Evolutionary conservation across 148 eudicot genomes (phyloP).

Genomic region (Rhododendron simsii): DNA sequence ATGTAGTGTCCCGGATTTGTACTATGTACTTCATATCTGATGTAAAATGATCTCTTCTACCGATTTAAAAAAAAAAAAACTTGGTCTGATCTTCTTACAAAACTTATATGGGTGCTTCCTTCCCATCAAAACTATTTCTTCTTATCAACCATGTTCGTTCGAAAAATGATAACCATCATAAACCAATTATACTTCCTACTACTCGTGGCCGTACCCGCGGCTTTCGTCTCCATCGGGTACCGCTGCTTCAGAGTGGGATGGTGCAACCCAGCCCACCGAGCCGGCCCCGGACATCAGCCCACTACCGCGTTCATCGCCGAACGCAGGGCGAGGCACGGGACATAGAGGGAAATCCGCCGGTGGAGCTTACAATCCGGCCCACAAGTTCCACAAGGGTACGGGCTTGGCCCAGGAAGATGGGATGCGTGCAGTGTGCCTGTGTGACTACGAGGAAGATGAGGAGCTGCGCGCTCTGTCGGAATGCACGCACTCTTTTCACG

Average conservation of each 20-base stretch:
- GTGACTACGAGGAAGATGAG: constrained; percentile 22
- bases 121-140: neutral
- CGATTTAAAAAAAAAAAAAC: no score
- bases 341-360: neutral
- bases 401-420: constrained; percentile 12
- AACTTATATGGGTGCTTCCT: neutral
- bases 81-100: neutral
- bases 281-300: neutral
- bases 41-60: no score
- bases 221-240: neutral
- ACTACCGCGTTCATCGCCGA: neutral
- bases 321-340: neutral
- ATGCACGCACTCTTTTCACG: constrained; percentile 23
- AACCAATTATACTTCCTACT: neutral
- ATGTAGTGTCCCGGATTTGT: no score
- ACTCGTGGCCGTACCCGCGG: neutral
- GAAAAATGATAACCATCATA: neutral
- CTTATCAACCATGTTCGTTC: neutral
- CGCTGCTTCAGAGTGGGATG: neutral
- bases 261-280: neutral
- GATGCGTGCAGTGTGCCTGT: constrained; percentile 17
- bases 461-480: constrained; percentile 16
- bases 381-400: constrained; percentile 12
- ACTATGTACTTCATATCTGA: no score
- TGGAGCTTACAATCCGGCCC: constrained; percentile 11